These are phyloP conservation scores for Pelagomonas calceolata DNA, from an alignment of 108 stramenopile species.

Conservation along the genomic window DNA sequence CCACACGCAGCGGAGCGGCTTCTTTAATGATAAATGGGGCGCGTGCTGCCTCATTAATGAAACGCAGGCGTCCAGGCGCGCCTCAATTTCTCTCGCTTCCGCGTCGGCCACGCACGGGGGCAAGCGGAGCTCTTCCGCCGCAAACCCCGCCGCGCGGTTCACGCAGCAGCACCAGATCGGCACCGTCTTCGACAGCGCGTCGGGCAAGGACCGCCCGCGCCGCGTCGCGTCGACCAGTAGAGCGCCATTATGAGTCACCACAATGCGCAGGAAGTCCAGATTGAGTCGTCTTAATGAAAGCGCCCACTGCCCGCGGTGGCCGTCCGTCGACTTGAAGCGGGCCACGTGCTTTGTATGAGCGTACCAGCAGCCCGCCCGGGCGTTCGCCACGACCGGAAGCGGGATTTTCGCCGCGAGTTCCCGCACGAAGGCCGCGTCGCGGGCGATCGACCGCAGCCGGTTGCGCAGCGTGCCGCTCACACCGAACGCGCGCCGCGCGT, in stretches of 20 bases:
- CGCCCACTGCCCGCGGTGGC: constrained; percentile 44
- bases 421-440: neutral
- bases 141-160: constrained; percentile 27
- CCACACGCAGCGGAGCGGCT: no score
- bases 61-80: no score
- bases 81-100: neutral
- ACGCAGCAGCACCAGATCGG: constrained; percentile 62
- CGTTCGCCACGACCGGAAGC: neutral
- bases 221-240: constrained; percentile 54
- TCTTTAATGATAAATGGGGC: no score
- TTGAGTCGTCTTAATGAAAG: constrained; percentile 54
- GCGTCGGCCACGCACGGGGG: neutral
- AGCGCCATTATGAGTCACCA: constrained; percentile 18
- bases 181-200: constrained; percentile 58
- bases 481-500: neutral
- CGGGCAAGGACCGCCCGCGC: constrained; percentile 40
- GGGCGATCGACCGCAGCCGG: neutral
- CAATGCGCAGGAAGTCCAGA: constrained; percentile 28
- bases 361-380: neutral
- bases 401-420: neutral
- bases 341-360: neutral
- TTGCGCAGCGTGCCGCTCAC: neutral
- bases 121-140: neutral
- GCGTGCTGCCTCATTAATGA: no score
- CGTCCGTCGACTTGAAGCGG: constrained; percentile 70